phyloP scores from a whole-genome alignment of 2,329 filamentous ascomycete species.

The Botrytis paeoniae region DNA sequence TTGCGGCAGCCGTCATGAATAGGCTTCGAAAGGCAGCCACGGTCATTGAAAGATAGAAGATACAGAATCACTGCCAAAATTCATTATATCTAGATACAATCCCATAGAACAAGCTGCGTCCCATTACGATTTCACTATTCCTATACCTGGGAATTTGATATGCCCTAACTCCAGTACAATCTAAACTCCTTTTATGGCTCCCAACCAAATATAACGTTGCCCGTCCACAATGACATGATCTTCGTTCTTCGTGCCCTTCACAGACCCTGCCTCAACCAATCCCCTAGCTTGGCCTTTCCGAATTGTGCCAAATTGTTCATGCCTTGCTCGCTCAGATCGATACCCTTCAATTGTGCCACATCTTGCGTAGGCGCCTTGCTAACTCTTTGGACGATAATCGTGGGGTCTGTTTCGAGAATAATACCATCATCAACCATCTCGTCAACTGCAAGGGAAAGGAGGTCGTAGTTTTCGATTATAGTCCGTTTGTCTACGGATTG shows the following conservation, averaged over 20 bases:
- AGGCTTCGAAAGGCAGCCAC: constrained; percentile 74
- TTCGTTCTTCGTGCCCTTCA: constrained; percentile 41
- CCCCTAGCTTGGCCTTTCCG: constrained; percentile 85
- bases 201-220: background rate
- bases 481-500: constrained; percentile 97
- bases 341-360: constrained; percentile 81
- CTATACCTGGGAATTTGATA: constrained; percentile 16
- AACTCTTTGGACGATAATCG: constrained; percentile 87
- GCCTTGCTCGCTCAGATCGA: constrained; percentile 93
- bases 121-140: constrained; percentile 15
- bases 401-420: constrained; percentile 94
- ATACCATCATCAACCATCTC: constrained; percentile 95
- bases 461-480: constrained; percentile 97
- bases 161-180: constrained; percentile 20
- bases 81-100: constrained; percentile 5
- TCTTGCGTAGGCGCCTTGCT: constrained; percentile 90
- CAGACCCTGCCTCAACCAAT: constrained; percentile 83
- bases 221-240: background rate
- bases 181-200: constrained; percentile 18
- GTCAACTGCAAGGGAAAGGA: constrained; percentile 89
- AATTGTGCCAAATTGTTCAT: constrained; percentile 92
- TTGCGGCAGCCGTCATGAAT: constrained; percentile 86
- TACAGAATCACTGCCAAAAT: background rate
- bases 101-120: background rate
- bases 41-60: constrained; percentile 33